Conservation (phyloP, 2,329 filamentous ascomycete genomes). For the Pseudogymnoascus sp. region DNA sequence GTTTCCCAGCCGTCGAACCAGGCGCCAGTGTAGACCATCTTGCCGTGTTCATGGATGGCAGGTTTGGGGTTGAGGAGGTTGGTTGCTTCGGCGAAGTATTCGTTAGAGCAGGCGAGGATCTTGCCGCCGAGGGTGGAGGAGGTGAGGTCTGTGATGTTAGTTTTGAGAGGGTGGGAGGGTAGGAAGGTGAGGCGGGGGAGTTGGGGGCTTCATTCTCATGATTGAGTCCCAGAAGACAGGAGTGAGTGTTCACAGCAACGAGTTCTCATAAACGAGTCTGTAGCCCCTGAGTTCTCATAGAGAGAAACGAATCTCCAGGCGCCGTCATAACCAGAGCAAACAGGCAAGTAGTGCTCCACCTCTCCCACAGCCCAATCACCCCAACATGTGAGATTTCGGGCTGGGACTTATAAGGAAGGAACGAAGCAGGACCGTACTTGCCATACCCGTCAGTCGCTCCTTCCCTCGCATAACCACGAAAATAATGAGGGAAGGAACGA, state of each 20-base stretch:
- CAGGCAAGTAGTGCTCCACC: neutral
- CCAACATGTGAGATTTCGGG: neutral
- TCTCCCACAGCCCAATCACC: neutral
- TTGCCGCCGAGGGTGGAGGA: constrained; percentile 54
- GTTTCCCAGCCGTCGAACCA: constrained; percentile 70
- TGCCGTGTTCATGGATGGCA: constrained; percentile 54
- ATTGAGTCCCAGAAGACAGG: neutral
- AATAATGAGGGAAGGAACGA: neutral
- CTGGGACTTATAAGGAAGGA: neutral
- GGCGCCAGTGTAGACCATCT: constrained; percentile 61
- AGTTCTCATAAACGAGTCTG: neutral
- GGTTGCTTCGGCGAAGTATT: constrained; percentile 59
- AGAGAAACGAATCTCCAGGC: neutral
- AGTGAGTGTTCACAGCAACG: neutral
- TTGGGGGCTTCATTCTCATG: neutral
- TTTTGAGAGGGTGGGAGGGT: constrained; percentile 15
- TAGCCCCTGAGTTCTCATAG: neutral
- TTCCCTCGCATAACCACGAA: neutral
- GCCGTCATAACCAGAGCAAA: neutral
- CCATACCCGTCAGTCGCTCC: neutral
- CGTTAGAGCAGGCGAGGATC: constrained; percentile 56
- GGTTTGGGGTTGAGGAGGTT: constrained; percentile 57
- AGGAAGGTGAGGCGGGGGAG: neutral
- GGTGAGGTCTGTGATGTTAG: constrained; percentile 43
- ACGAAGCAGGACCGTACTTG: neutral